Evolutionary conservation across 1,284 basidiomycete species (phyloP).

Genomic region (Cystobasidium pallidum): DNA sequence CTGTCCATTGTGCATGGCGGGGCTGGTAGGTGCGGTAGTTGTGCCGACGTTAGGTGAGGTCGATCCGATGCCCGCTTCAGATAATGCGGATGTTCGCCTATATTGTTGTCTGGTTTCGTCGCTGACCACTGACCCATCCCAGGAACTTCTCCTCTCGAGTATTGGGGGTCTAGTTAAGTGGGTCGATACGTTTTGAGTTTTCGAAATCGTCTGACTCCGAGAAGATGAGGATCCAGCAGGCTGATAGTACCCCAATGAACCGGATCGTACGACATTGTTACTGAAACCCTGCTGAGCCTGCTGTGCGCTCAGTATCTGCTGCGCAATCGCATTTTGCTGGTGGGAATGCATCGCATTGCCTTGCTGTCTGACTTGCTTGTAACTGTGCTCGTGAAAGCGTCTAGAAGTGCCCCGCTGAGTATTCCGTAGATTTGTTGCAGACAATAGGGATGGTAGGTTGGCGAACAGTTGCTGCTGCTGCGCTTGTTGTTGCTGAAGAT

Average conservation of each 20-base stretch:
- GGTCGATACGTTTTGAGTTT: neutral
- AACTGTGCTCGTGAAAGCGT: slow-evolving; percentile 20
- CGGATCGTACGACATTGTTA: neutral
- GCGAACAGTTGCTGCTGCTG: slow-evolving; percentile 37
- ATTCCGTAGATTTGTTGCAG: slow-evolving; percentile 10
- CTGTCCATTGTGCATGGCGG: slow-evolving; percentile 8
- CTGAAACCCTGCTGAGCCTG: slow-evolving; percentile 4
- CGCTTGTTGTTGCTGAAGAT: slow-evolving; percentile 41
- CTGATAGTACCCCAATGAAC: neutral
- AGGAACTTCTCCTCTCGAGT: slow-evolving; percentile 32
- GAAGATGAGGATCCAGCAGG: neutral
- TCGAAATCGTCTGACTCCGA: neutral
- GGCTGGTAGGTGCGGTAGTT: slow-evolving; percentile 32
- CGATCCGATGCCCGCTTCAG: slow-evolving; percentile 22
- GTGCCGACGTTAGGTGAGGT: slow-evolving; percentile 5
- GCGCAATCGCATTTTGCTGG: slow-evolving; percentile 8
- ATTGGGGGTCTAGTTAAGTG: neutral
- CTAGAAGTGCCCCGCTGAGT: neutral
- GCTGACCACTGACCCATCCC: slow-evolving; percentile 32
- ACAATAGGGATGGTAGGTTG: slow-evolving; percentile 27
- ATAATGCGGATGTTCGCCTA: slow-evolving; percentile 13
- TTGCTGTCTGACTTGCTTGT: slow-evolving; percentile 13
- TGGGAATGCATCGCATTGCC: neutral
- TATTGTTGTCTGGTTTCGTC: slow-evolving; percentile 6
- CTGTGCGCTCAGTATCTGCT: slow-evolving; percentile 14